These are phyloP conservation scores for Mycocentrospora acerina DNA, from an alignment of 2,329 filamentous ascomycete species.

Conservation along the genomic window DNA sequence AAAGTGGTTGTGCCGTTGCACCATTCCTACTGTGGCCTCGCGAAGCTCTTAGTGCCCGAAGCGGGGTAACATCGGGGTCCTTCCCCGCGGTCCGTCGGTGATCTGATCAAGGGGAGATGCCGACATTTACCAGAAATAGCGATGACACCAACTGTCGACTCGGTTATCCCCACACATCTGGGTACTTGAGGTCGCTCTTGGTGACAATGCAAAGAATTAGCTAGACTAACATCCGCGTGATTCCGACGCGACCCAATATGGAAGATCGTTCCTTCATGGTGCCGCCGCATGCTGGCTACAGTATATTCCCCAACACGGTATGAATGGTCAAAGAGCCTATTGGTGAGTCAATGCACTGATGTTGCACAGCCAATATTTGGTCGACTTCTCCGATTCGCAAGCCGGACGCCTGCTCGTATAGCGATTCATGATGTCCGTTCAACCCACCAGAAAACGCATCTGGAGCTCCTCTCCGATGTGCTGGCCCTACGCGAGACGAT, in stretches of 20 bases:
- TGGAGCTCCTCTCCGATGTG: slow-evolving; percentile 49
- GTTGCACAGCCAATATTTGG: slow-evolving; percentile 42
- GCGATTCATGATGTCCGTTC: slow-evolving; percentile 46
- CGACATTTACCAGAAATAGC: slow-evolving; percentile 21
- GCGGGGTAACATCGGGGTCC: slow-evolving; percentile 20
- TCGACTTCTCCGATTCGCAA: slow-evolving; percentile 44
- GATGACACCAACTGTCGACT: slow-evolving; percentile 18
- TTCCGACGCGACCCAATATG: slow-evolving; percentile 14
- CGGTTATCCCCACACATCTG: slow-evolving; percentile 10
- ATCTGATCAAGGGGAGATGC: slow-evolving; percentile 14
- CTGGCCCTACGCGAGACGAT: slow-evolving; percentile 46
- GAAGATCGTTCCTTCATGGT: slow-evolving; percentile 32
- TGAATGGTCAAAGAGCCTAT: not conserved
- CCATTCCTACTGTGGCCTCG: slow-evolving; percentile 4
- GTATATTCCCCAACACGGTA: slow-evolving; percentile 36
- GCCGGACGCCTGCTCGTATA: slow-evolving; percentile 34
- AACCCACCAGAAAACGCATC: slow-evolving; percentile 41
- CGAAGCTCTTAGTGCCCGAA: slow-evolving; percentile 13
- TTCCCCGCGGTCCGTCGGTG: slow-evolving; percentile 14
- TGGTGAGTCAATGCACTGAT: slow-evolving; percentile 4
- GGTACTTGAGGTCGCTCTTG: too few species aligned
- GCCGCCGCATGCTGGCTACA: slow-evolving; percentile 27
- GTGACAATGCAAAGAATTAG: too few species aligned
- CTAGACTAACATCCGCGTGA: too few species aligned
- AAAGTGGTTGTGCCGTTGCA: not conserved